Base-by-base conservation (phyloP, 768 basidiomycete genomes). In the Zangia roseola region DNA sequence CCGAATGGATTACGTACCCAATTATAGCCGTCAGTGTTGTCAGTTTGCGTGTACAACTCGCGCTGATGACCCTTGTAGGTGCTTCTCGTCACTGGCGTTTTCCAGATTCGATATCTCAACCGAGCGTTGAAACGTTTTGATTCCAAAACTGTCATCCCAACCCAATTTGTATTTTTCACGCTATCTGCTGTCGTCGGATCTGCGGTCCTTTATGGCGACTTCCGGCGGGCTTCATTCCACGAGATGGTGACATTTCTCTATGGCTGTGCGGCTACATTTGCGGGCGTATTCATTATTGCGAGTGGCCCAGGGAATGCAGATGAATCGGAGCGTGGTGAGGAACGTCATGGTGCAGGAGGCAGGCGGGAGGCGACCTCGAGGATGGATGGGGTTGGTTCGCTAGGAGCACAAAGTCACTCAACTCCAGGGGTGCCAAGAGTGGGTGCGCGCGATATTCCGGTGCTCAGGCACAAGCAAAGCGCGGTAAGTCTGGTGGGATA, bases 101-200 rank as follows among this genome's bases (percentile, higher is more conserved):
- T 88, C n/a, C 91, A 93, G 71, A 86, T 93, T 52, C 76, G 79
- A 56, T 92, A 91, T 62, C 76, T 91, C 43, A 91, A 91, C 58
- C 75, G 91, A 49, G 94, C 94, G 7, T 67, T 97, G 39, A 94
- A 91, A 84, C 81, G 84, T 19, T 98, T 97, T 65, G 92, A 97
- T 62, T 85, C 89, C 68, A 95, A 97, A 72, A 88, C 86, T 44
- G 94, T 97, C 21, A 91, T 98, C 54, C 95, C 94, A 5, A 86
- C 85, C 13, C 94, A 97, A 74, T 98, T 97, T 65, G 92, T 95
- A 25, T 77, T 93, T 47, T 98, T 98, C 73, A 94, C 91, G 21
- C 75, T 98, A 30, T 92, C 91, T 5, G 92, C 91, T 5, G 94
- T 99, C 57, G 73, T 90, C 47, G 95, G 94, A 23, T 94, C 92